phyloP scores from a whole-genome alignment of 2,329 filamentous ascomycete species.

The Pseudocercospora pini-densiflorae region DNA sequence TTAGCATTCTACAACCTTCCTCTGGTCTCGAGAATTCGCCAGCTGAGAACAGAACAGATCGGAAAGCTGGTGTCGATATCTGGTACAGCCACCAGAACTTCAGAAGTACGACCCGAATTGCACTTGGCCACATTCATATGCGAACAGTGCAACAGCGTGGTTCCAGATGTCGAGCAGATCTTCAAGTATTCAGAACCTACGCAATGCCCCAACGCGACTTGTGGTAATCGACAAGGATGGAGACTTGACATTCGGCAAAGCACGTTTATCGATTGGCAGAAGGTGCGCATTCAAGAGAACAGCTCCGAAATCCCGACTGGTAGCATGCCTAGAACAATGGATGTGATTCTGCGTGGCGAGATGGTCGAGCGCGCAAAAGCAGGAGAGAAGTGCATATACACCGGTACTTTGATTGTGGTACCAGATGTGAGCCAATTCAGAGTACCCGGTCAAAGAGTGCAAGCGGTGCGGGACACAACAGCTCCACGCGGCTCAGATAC shows the following conservation, averaged over 20 bases:
- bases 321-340: constrained; percentile 98
- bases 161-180: constrained; percentile 93
- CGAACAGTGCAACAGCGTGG: constrained; percentile 80
- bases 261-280: constrained; percentile 99
- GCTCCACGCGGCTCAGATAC: constrained; percentile 71
- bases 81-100: constrained; percentile 94
- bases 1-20: constrained; percentile 93
- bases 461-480: constrained; percentile 82
- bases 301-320: constrained; percentile 97
- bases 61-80: constrained; percentile 94
- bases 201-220: constrained; percentile 87
- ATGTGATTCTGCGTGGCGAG: constrained; percentile 93
- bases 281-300: constrained; percentile 97
- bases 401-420: constrained; percentile 92
- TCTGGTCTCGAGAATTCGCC: constrained; percentile 81
- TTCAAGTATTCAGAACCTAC: constrained; percentile 97
- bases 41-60: constrained; percentile 86
- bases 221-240: constrained; percentile 91
- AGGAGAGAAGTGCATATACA: constrained; percentile 98
- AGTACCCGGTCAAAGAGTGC: constrained; percentile 81
- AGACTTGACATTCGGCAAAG: constrained; percentile 95
- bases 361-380: constrained; percentile 98
- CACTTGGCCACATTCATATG: constrained; percentile 92
- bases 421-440: constrained; percentile 95
- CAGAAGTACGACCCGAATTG: constrained; percentile 92